Conservation (phyloP, 495 filamentous ascomycete genomes). For the Cairneyella variabilis region DNA sequence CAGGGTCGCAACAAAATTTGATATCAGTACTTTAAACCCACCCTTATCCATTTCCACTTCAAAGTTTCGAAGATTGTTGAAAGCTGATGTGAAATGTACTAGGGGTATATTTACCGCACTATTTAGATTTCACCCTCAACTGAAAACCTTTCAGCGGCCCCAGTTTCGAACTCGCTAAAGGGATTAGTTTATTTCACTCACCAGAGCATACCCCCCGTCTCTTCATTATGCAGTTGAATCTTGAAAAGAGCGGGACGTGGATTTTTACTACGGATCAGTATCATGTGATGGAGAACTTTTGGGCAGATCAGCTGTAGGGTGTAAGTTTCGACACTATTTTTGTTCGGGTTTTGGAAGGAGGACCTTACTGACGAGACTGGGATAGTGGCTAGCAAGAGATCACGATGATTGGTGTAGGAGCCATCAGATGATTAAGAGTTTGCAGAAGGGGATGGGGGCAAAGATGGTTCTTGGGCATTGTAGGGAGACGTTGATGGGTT, state of each 20-base stretch:
- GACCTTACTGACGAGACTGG: too few species aligned
- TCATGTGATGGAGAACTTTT: not conserved
- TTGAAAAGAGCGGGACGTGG: not conserved
- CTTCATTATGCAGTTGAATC: not conserved
- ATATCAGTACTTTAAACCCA: not conserved
- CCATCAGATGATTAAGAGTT: not conserved
- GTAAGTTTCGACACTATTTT: too few species aligned
- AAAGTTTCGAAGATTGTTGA: too few species aligned
- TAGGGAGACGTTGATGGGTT: not conserved
- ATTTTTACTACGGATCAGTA: not conserved
- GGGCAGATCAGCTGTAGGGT: not conserved
- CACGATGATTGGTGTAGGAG: not conserved
- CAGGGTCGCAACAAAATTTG: not conserved
- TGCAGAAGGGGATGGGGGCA: not conserved
- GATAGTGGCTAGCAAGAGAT: not conserved
- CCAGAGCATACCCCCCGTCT: not conserved
- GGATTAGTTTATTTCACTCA: not conserved
- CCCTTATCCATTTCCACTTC: not conserved
- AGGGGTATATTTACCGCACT: not conserved
- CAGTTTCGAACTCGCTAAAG: not conserved
- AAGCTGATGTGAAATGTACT: too few species aligned
- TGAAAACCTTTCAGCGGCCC: not conserved
- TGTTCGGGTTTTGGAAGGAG: too few species aligned
- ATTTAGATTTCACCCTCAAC: not conserved
- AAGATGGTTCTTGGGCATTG: not conserved